Conservation (phyloP, 2,329 filamentous ascomycete species). For the Sclerotinia borealis region DNA sequence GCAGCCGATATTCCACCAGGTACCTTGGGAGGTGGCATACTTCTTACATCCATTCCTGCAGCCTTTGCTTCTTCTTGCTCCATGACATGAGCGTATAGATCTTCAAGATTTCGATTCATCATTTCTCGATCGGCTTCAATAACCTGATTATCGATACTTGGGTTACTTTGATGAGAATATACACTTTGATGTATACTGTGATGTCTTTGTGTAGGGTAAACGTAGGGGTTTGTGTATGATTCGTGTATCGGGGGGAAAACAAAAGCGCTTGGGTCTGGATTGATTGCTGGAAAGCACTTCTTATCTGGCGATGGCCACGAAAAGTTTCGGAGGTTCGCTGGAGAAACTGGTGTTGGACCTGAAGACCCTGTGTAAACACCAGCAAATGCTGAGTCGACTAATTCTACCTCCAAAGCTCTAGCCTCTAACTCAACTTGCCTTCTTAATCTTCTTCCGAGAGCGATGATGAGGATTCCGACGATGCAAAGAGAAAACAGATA, state of each 20-base stretch:
- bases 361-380: slow-evolving; percentile 6
- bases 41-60: slow-evolving; percentile 45
- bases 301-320: slow-evolving; percentile 43
- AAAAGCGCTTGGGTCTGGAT: slow-evolving; percentile 6
- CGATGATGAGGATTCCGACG: slow-evolving; percentile 60
- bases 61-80: slow-evolving; percentile 72
- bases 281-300: slow-evolving; percentile 15
- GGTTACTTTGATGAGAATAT: slow-evolving; percentile 10
- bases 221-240: slow-evolving; percentile 36
- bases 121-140: slow-evolving; percentile 68
- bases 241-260: slow-evolving; percentile 12
- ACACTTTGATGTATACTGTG: slow-evolving; percentile 14
- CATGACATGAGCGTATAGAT: slow-evolving; percentile 87
- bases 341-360: slow-evolving; percentile 28
- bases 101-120: slow-evolving; percentile 78
- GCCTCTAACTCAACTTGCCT: slow-evolving; percentile 21
- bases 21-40: slow-evolving; percentile 33
- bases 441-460: slow-evolving; percentile 52
- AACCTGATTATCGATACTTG: slow-evolving; percentile 66
- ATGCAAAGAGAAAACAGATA: slow-evolving; percentile 75
- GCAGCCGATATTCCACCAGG: slow-evolving; percentile 25
- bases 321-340: slow-evolving; percentile 36
- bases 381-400: slow-evolving; percentile 28
- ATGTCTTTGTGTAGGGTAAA: slow-evolving; percentile 38
- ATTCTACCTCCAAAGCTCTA: slow-evolving; percentile 29